Conservation (phyloP, 257 asterid species). For the Nicotiana obtusifolia region DNA sequence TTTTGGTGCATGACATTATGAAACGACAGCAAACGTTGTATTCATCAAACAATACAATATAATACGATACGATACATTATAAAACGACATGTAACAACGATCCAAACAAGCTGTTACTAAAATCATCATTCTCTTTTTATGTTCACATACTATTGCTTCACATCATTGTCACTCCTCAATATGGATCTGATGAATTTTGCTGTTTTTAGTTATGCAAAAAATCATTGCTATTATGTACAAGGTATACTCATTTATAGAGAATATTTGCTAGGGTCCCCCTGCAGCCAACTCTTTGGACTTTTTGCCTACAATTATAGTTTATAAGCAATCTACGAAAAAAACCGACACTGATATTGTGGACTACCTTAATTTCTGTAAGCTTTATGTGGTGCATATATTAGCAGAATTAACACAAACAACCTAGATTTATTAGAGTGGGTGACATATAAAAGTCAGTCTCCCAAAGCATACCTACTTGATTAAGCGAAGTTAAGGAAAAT, state of each 20-base stretch:
- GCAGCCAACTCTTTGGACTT: neutral
- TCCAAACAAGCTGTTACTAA: too few relatives aligned
- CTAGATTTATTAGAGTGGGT: constrained; percentile 13
- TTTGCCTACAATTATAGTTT: neutral
- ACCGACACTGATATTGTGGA: neutral
- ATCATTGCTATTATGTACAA: neutral
- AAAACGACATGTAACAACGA: too few relatives aligned
- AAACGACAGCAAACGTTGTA: too few relatives aligned
- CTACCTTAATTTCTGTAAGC: constrained; percentile 5
- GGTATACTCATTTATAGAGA: neutral
- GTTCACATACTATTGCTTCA: neutral
- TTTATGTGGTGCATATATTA: neutral
- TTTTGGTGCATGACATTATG: too few relatives aligned
- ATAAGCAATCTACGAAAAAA: neutral
- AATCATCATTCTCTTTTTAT: neutral
- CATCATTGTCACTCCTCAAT: constrained; percentile 5
- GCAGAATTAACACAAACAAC: neutral
- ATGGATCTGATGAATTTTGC: neutral
- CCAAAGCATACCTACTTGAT: neutral
- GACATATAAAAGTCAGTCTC: neutral
- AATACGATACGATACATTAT: too few relatives aligned
- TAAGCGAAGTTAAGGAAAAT: neutral
- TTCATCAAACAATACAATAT: too few relatives aligned
- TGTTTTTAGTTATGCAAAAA: neutral
- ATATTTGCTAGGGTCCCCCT: neutral